Conservation (phyloP, 1,284 basidiomycete genomes). For the Chondrostereum purpureum region DNA sequence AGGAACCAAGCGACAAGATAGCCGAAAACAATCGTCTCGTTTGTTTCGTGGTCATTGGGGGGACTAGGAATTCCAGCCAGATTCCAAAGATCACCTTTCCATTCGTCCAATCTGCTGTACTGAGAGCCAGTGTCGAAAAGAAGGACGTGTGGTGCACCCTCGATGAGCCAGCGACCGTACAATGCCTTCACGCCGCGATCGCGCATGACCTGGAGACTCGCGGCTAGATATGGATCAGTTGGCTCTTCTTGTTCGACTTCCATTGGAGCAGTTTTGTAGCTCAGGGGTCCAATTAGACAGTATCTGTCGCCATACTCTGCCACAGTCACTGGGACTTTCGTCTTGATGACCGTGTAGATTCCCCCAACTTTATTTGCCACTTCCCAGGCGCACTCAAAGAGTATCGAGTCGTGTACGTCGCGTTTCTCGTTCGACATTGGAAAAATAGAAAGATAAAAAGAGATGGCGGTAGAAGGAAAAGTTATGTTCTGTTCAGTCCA, state of each 20-base stretch:
- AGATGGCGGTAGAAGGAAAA: slow-evolving; percentile 10
- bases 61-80: slow-evolving; percentile 95
- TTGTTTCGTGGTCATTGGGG: slow-evolving; percentile 94
- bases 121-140: slow-evolving; percentile 93
- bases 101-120: slow-evolving; percentile 89
- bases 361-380: slow-evolving; percentile 97
- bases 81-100: slow-evolving; percentile 98
- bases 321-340: slow-evolving; percentile 96
- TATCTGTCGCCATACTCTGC: slow-evolving; percentile 90
- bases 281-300: slow-evolving; percentile 90
- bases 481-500: neutral
- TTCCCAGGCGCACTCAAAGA: slow-evolving; percentile 92
- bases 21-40: slow-evolving; percentile 98
- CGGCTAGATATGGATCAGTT: slow-evolving; percentile 61
- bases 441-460: neutral
- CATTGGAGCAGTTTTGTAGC: slow-evolving; percentile 97
- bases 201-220: slow-evolving; percentile 73
- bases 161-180: slow-evolving; percentile 97
- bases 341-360: slow-evolving; percentile 99
- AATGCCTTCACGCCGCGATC: slow-evolving; percentile 87
- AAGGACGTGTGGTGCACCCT: slow-evolving; percentile 89
- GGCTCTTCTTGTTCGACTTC: slow-evolving; percentile 95
- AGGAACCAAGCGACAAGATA: slow-evolving; percentile 99
- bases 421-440: slow-evolving; percentile 36
- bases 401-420: slow-evolving; percentile 71